Percentiles rank a stretch among this genome's conserved stretches.
These are phyloP conservation scores for Bruguiera sexangula DNA, from an alignment of 345 rosid genomes.

Conservation along the genomic window DNA sequence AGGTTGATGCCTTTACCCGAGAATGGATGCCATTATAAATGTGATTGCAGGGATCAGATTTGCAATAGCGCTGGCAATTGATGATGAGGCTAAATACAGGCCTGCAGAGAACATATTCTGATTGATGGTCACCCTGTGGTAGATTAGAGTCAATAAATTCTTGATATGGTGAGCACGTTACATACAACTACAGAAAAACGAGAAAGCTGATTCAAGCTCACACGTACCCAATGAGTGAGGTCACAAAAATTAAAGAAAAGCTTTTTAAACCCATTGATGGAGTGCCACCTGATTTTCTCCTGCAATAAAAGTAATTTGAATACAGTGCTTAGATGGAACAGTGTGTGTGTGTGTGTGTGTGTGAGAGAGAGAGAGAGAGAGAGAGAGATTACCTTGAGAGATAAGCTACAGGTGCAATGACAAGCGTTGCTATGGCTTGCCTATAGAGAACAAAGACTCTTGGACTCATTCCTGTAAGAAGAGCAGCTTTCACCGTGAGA, in stretches of 20 bases:
- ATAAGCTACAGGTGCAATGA: constrained; percentile 36
- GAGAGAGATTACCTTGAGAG: constrained; percentile 18
- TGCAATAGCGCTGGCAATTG: constrained; percentile 38
- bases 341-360: too few species aligned
- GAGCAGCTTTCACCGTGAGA: constrained; percentile 37
- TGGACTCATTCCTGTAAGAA: constrained; percentile 42
- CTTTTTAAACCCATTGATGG: constrained; percentile 30
- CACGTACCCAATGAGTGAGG: constrained; percentile 42
- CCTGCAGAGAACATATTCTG: constrained; percentile 42
- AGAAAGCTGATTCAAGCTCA: not conserved
- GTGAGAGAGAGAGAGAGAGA: not conserved
- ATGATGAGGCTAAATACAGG: constrained; percentile 39
- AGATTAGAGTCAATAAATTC: not conserved
- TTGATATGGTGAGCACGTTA: not conserved
- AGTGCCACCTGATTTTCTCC: constrained; percentile 20
- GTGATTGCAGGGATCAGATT: constrained; percentile 46
- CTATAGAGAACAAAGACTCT: constrained; percentile 42
- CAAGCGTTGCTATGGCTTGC: constrained; percentile 37
- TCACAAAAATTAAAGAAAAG: constrained; percentile 34
- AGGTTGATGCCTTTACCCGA: constrained; percentile 28
- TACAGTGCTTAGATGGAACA: not conserved
- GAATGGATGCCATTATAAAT: constrained; percentile 30
- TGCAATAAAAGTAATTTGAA: constrained; percentile 6
- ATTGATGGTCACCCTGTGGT: constrained; percentile 35
- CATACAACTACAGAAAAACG: not conserved